These are phyloP conservation scores for Eucalyptus guilfoylei DNA, from an alignment of 345 rosid species.

Conservation along the genomic window DNA sequence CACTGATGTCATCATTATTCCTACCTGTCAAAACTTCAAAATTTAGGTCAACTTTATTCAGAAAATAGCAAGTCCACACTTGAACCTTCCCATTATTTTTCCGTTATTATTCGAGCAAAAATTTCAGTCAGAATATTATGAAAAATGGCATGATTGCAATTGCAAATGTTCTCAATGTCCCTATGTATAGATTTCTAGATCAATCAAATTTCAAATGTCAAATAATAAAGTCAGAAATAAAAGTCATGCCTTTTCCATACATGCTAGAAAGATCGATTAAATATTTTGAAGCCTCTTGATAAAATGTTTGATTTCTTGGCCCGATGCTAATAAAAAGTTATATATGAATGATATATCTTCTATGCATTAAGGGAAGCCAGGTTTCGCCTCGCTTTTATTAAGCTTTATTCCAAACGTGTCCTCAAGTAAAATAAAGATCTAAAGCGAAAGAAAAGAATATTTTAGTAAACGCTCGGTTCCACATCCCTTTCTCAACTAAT, in stretches of 20 bases:
- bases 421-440: background rate
- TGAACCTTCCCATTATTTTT: background rate
- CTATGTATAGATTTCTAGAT: no score
- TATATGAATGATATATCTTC: background rate
- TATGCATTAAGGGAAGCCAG: background rate
- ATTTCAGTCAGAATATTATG: background rate
- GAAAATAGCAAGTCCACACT: background rate
- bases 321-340: background rate
- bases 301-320: background rate
- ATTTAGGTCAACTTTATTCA: background rate
- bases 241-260: background rate
- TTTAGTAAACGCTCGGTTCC: accelerated
- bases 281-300: background rate
- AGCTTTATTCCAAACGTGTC: background rate
- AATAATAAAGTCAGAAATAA: no score
- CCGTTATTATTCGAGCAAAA: background rate
- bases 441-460: background rate
- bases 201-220: background rate
- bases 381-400: accelerated
- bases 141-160: background rate
- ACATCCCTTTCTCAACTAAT: background rate
- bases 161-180: background rate
- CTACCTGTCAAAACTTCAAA: background rate
- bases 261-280: background rate
- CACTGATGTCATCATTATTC: no score